Base-by-base conservation (phyloP, 2,329 filamentous ascomycete species). In the Clonostachys sp. region DNA sequence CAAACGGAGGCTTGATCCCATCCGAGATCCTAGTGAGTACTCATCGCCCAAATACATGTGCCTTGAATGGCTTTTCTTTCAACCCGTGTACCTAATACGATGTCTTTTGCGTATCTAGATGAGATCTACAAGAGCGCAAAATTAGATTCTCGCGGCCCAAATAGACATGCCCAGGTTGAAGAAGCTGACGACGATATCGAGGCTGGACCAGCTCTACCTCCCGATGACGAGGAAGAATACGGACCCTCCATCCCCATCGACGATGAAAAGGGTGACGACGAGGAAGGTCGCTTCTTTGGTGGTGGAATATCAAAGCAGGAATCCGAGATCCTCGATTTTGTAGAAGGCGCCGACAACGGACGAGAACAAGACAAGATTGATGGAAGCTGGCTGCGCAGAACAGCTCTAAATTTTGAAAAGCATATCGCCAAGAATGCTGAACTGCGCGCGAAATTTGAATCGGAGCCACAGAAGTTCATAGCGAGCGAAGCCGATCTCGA, bases 261-360 rank as follows among this genome's bases (percentile, higher is more conserved):
- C 9, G 77, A 81, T 43, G 72, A 78, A 73, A 76, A 12, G 63
- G 63, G 62, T 42, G 88, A 92, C 55, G 91, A 96, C 57, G 90
- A 96, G 46, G 94, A 95, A 53, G 94, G 92, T 1, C 85, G 94
- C 12, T 99, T 99, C 73, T 99, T 96, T 58, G 94, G 92, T 41
- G 89, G 91, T 46, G 94, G 94, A 34, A 86, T 99, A 57, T 89
- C 86, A 24, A 78, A 84, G 49, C 79, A 89, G 55, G 90, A 95
- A 54, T 85, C 84, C 3, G 81, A 91, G 56, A 89, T 94, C 17
- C 78, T 99, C 59, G 88, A 97, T 66, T 97, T 87, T 61, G 82
- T 99, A 52, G 90, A 96, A 44, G 67, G 66, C 17, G 64, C 63
- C 24, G 64, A 67, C 45, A 63, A 62, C 34, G 58, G 63, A 10